Evolutionary conservation across 2,329 filamentous ascomycete species (phyloP).

Genomic region (Phialophora expanda): DNA sequence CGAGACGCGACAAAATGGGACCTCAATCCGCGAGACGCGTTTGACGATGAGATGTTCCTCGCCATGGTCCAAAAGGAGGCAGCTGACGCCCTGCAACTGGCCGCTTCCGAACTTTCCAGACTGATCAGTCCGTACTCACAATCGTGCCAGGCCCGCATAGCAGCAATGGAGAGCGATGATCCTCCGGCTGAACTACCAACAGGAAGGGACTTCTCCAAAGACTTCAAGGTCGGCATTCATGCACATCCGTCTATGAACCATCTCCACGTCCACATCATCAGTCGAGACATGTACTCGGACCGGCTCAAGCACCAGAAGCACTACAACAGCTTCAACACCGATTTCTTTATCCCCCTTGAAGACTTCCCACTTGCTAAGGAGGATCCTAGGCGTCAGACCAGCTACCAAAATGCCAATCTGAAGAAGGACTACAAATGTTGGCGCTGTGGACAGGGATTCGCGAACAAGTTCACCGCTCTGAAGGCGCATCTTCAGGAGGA

Average conservation of each 20-base stretch:
- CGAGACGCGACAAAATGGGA: slow-evolving; percentile 66
- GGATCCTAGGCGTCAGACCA: slow-evolving; percentile 67
- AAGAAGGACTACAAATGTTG: slow-evolving; percentile 78
- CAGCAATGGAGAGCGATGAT: slow-evolving; percentile 66
- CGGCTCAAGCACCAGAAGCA: slow-evolving; percentile 80
- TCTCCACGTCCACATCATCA: slow-evolving; percentile 86
- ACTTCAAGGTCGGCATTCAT: slow-evolving; percentile 80
- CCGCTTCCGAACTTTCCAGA: slow-evolving; percentile 48
- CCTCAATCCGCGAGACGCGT: slow-evolving; percentile 76
- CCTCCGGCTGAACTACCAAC: slow-evolving; percentile 57
- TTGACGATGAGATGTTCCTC: slow-evolving; percentile 74
- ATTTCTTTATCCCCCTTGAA: slow-evolving; percentile 77
- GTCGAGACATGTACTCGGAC: slow-evolving; percentile 75
- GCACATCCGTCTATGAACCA: slow-evolving; percentile 90
- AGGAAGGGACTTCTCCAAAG: slow-evolving; percentile 78
- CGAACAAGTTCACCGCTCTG: slow-evolving; percentile 72
- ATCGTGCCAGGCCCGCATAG: slow-evolving; percentile 63
- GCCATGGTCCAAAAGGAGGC: slow-evolving; percentile 66
- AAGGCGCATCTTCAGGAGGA: slow-evolving; percentile 78
- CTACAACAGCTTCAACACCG: slow-evolving; percentile 88
- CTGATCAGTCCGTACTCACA: slow-evolving; percentile 57
- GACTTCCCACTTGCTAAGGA: slow-evolving; percentile 76
- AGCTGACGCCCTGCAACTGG: slow-evolving; percentile 65
- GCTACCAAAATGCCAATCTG: slow-evolving; percentile 58
- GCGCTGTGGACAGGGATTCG: slow-evolving; percentile 78